These are phyloP conservation scores for Wickerhamiella qilinensis DNA, from an alignment of 805 yeast genomes.

Conservation along the genomic window DNA sequence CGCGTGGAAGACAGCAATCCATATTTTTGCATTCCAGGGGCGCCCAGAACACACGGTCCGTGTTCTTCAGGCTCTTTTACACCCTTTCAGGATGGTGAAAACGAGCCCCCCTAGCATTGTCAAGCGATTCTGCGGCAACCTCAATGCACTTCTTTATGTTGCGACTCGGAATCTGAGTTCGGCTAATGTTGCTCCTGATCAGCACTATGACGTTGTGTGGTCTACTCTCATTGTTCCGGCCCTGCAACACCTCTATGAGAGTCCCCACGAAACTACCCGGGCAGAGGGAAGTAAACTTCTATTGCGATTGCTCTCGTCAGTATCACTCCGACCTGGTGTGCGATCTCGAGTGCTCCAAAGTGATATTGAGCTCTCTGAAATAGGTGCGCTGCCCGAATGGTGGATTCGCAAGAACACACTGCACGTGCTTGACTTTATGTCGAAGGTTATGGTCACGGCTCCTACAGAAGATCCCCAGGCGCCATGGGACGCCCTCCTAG, in stretches of 20 bases:
- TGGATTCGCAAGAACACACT: slow-evolving; percentile 1
- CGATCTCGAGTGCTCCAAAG: not conserved
- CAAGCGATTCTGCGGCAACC: not conserved
- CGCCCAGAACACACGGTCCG: slow-evolving; percentile 3
- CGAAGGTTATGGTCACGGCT: not conserved
- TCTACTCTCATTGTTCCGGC: not conserved
- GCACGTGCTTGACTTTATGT: not conserved
- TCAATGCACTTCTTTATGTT: not conserved
- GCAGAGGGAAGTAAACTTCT: not conserved
- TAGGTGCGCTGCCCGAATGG: not conserved
- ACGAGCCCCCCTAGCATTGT: not conserved
- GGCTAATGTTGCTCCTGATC: not conserved
- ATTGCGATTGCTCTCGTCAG: not conserved
- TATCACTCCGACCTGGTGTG: not conserved
- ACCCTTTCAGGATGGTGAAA: slow-evolving; percentile 5
- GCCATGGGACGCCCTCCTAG: not conserved
- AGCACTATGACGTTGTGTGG: not conserved
- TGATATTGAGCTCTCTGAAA: not conserved
- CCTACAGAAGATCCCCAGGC: not conserved
- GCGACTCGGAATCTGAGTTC: not conserved
- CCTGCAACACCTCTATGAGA: not conserved
- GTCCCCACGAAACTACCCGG: not conserved
- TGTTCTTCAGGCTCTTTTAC: slow-evolving; percentile 3
- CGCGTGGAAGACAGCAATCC: slow-evolving; percentile 9
- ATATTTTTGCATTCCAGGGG: slow-evolving; percentile 5